phyloP scores from a whole-genome alignment of 192 early-diverging fungal species.

The Gigaspora rosea region DNA sequence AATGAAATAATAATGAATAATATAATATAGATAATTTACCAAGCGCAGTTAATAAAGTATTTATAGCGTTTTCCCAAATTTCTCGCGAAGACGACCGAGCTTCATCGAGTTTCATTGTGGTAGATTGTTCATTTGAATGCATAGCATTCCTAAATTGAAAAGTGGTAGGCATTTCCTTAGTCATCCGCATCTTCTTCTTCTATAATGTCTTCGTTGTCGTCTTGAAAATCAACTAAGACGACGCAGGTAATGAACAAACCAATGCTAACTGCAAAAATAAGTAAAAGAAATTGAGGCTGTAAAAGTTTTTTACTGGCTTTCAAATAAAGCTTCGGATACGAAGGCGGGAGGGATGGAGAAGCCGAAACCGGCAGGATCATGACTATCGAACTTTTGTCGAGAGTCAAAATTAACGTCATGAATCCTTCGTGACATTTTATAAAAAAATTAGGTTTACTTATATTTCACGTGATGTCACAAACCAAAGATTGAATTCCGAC shows the following conservation, averaged over 20 bases:
- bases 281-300: slow-evolving; percentile 18
- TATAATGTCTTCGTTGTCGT: slow-evolving; percentile 4
- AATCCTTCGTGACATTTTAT: background rate
- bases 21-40: background rate
- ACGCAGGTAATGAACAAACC: slow-evolving; percentile 11
- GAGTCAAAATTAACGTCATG: background rate
- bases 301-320: slow-evolving; percentile 20
- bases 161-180: background rate
- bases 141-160: background rate
- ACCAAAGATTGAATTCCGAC: too few species aligned
- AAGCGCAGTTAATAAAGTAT: slow-evolving; percentile 21
- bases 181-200: slow-evolving; percentile 15
- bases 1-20: background rate
- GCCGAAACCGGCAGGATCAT: background rate
- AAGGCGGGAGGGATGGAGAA: background rate
- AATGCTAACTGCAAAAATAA: slow-evolving; percentile 5
- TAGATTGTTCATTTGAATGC: too few species aligned
- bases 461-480: too few species aligned
- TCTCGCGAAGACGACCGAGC: background rate
- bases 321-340: slow-evolving; percentile 13
- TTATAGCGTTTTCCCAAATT: slow-evolving; percentile 25
- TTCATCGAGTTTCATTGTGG: background rate
- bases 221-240: slow-evolving; percentile 20
- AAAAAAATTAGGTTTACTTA: background rate
- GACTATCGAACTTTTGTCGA: slow-evolving; percentile 4